phyloP scores from a whole-genome alignment of 2,329 filamentous ascomycete species.

The Lachnellula willkommii region DNA sequence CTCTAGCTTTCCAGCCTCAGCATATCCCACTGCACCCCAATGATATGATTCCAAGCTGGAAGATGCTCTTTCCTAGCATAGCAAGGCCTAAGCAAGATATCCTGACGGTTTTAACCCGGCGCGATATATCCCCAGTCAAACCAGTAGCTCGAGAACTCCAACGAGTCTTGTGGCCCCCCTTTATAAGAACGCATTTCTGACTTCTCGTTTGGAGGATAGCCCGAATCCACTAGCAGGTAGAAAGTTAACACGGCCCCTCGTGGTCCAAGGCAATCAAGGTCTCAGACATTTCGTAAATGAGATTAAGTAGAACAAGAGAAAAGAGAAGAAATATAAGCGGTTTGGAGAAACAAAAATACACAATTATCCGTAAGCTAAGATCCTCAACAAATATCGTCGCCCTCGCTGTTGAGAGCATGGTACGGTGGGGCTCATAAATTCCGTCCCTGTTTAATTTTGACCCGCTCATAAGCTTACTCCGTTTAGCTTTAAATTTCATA shows the following conservation, averaged over 20 bases:
- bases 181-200: conserved; percentile 21
- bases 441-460: no score
- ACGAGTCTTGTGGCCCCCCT: conserved; percentile 1
- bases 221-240: conserved; percentile 41
- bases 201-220: conserved; percentile 27
- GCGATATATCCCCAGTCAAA: conserved; percentile 21
- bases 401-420: no score
- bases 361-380: no score
- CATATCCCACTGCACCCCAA: conserved; percentile 23
- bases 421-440: no score
- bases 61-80: conserved; percentile 19
- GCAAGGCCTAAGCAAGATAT: conserved; percentile 18
- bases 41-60: conserved; percentile 20
- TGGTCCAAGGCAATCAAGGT: no score
- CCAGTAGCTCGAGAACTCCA: not conserved
- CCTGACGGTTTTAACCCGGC: conserved; percentile 14
- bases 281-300: no score
- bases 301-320: no score
- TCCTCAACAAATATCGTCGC: no score
- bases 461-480: no score
- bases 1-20: conserved; percentile 11
- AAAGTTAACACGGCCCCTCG: conserved; percentile 35
- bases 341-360: no score
- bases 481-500: no score
- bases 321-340: no score